These are phyloP conservation scores for Fusarium sp. DNA, from an alignment of 2,329 filamentous ascomycete genomes.

Conservation along the genomic window DNA sequence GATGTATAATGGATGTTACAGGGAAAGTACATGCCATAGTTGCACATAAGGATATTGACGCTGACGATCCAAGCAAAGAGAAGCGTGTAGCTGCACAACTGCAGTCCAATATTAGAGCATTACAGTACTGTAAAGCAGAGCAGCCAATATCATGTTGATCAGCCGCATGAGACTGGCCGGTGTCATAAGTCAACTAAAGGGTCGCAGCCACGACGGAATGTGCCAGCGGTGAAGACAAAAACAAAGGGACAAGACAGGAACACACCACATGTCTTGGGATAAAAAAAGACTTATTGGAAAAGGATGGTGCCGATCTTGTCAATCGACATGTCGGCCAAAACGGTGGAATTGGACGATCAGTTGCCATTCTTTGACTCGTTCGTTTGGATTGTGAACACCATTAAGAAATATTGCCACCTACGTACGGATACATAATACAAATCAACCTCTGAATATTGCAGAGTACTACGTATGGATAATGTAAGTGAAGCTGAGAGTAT, in stretches of 20 bases:
- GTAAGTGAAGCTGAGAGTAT: too few relatives aligned
- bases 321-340: conserved; percentile 28
- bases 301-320: conserved; percentile 29
- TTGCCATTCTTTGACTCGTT: conserved; percentile 20
- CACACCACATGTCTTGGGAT: conserved; percentile 23
- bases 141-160: conserved; percentile 4
- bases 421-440: too few relatives aligned
- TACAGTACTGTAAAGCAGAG: too few relatives aligned
- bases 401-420: neutral
- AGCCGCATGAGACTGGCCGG: conserved; percentile 22
- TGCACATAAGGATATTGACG: neutral
- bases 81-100: neutral
- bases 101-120: too few relatives aligned
- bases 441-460: neutral
- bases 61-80: neutral
- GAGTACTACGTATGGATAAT: too few relatives aligned
- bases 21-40: too few relatives aligned
- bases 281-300: conserved; percentile 23
- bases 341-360: conserved; percentile 31
- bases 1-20: conserved; percentile 6
- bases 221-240: conserved; percentile 34
- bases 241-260: conserved; percentile 13
- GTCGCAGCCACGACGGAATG: conserved; percentile 34
- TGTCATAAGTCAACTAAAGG: conserved; percentile 34
- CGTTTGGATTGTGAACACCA: conserved; percentile 15